Conservation (phyloP, 441 rosid species). For the Erodium chrysanthum region DNA sequence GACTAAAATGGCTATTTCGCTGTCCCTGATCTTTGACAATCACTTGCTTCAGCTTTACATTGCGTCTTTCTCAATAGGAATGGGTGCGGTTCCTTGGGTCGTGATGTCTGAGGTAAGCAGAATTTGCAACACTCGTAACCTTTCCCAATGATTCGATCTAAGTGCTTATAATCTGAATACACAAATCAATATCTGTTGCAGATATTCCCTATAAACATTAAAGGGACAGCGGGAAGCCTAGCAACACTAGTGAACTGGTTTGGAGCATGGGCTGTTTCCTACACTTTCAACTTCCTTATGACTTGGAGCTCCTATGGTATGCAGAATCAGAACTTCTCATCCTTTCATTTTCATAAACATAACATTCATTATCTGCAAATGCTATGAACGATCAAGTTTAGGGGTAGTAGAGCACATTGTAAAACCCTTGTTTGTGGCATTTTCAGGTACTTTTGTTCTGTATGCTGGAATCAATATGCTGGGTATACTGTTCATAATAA, state of each 20-base stretch:
- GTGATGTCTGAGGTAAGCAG: conserved; percentile 61
- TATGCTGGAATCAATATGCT: conserved; percentile 34
- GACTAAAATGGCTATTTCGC: neutral
- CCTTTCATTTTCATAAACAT: neutral
- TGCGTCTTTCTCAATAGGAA: conserved; percentile 43
- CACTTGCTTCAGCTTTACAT: conserved; percentile 33
- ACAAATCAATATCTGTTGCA: conserved; percentile 12
- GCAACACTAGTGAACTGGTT: conserved; percentile 47
- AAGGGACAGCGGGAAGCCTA: conserved; percentile 56
- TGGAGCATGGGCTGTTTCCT: conserved; percentile 49
- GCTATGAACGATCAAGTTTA: neutral
- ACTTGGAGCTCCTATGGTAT: conserved; percentile 48
- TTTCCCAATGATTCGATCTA: neutral
- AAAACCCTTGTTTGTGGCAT: neutral
- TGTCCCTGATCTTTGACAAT: conserved; percentile 4
- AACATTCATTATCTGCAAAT: neutral
- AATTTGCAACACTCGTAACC: neutral
- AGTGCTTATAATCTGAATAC: neutral
- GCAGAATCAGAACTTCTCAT: neutral
- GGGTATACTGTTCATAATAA: conserved; percentile 35
- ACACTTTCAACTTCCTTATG: conserved; percentile 51
- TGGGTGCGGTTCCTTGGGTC: conserved; percentile 66
- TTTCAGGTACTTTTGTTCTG: conserved; percentile 42
- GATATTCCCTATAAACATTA: conserved; percentile 57
- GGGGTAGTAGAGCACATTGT: no score